Base-by-base conservation (phyloP, 768 basidiomycete genomes). In the Leucocoprinus birnbaumii region DNA sequence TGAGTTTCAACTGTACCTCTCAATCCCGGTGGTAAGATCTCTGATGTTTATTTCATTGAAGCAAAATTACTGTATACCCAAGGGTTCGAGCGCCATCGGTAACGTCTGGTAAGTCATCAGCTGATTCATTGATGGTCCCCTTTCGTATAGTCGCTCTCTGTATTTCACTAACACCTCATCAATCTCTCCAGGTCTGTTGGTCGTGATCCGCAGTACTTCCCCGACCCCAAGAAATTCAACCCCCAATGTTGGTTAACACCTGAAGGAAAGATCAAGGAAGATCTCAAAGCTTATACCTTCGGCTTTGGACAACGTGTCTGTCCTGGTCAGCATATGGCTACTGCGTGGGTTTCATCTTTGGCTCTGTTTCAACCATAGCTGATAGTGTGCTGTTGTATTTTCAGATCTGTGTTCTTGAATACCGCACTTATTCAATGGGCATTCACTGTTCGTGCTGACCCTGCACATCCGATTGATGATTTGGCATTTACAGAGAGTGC, bases 401-500 rank as follows among this genome's bases (percentile, higher is more conserved):
- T n/a, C 52, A 78, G 84, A 4, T 88, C 86, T 8, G 66, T 89
- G 2, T 86, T 85, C 60, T 71, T 89, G 58, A 88, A 85, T 55
- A 78, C 82, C 0, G 84, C 84, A 0, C 73, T 86, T 14, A 68
- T 84, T 2, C 66, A 86, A 27, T 88, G 86, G 84, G 80, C 85
- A 0, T 88, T 89, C 73, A 74, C 66, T 1, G 71, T 90, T 21
- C 71, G 69, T 2, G 62, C 77, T 24, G 81, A 86, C 59, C 76
- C 80, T 0, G 60, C 67, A 0, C 65, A 71, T 2, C 83, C 84
- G 0, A 86, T 89, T 51, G 80, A 90, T 61, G 74, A 75, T 8
- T 67, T 77, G 34, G 84, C 76, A 1, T 86, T 89, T 61, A 80
- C 80, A 4, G 82, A 86, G 59, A 81, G 79, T 2, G 81, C 84